Evolutionary conservation across 1,139 yeast genomes (phyloP).

Genomic region (Yamadazyma blattariae): DNA sequence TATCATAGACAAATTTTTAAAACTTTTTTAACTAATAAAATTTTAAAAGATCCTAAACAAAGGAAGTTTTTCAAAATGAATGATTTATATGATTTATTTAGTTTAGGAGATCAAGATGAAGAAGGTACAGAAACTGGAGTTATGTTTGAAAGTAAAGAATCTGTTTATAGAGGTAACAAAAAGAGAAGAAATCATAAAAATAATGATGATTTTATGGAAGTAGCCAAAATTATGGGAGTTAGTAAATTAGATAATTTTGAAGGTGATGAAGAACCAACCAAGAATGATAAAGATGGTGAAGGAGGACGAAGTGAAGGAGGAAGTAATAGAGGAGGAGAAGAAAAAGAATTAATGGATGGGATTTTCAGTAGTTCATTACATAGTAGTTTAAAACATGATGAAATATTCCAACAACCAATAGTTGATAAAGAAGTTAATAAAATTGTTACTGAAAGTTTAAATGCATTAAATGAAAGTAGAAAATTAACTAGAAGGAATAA

Average conservation of each 20-base stretch:
- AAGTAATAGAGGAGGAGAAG: slow-evolving; percentile 26
- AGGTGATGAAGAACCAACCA: slow-evolving; percentile 22
- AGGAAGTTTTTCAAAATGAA: slow-evolving; percentile 87
- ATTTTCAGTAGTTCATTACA: slow-evolving; percentile 60
- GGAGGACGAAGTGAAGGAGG: slow-evolving; percentile 54
- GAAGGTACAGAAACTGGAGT: slow-evolving; percentile 66
- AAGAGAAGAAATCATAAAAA: slow-evolving; percentile 20
- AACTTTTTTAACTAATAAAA: slow-evolving; percentile 89
- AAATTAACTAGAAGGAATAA: slow-evolving; percentile 58
- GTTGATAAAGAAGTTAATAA: slow-evolving; percentile 75
- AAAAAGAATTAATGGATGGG: slow-evolving; percentile 38
- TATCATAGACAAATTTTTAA: slow-evolving; percentile 96
- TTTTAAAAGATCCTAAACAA: slow-evolving; percentile 93
- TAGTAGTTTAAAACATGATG: slow-evolving; percentile 76
- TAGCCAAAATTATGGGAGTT: slow-evolving; percentile 54
- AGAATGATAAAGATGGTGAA: slow-evolving; percentile 26
- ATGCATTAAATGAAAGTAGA: slow-evolving; percentile 68
- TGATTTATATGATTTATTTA: slow-evolving; percentile 85
- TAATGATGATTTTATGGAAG: slow-evolving; percentile 55
- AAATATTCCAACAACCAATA: slow-evolving; percentile 57
- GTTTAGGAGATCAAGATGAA: slow-evolving; percentile 74
- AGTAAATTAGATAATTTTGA: slow-evolving; percentile 51
- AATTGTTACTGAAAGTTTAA: slow-evolving; percentile 76
- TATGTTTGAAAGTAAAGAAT: slow-evolving; percentile 55
- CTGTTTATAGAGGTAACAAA: slow-evolving; percentile 23